Evolutionary conservation across 129 eudicot genomes (phyloP).

Genomic region (Centaurea solstitialis): DNA sequence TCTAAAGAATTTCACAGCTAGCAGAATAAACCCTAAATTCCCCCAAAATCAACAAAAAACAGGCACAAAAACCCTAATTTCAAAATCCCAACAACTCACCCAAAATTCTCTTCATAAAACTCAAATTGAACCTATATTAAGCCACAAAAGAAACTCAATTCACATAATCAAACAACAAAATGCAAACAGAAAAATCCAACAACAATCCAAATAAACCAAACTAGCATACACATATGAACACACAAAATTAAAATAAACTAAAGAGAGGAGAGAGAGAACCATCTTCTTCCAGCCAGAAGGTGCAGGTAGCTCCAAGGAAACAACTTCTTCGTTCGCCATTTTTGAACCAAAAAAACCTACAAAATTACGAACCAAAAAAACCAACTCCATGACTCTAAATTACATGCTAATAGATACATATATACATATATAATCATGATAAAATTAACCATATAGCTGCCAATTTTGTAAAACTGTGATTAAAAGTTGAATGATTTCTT

Average conservation of each 20-base stretch:
- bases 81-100: constrained; percentile 6
- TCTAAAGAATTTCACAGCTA: not conserved
- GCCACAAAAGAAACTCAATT: constrained; percentile 9
- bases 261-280: constrained; percentile 48
- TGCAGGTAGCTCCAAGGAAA: constrained; percentile 78
- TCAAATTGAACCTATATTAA: constrained; percentile 3
- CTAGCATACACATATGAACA: constrained; percentile 5
- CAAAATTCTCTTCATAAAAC: constrained; percentile 2
- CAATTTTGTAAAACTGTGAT: not conserved
- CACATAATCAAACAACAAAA: not conserved
- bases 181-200: constrained; percentile 3
- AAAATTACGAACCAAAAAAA: constrained; percentile 17
- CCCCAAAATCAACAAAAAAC: constrained; percentile 27
- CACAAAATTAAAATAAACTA: not conserved
- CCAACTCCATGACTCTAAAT: constrained; percentile 4
- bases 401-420: constrained; percentile 3
- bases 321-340: constrained; percentile 70
- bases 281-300: constrained; percentile 77
- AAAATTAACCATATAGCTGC: not conserved
- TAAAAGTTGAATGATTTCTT: not conserved
- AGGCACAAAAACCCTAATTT: constrained; percentile 30
- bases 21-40: constrained; percentile 4
- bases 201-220: constrained; percentile 9
- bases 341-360: constrained; percentile 26
- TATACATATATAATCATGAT: not conserved